These are phyloP conservation scores for Silene conica DNA, from an alignment of 148 eudicot genomes.

Conservation along the genomic window DNA sequence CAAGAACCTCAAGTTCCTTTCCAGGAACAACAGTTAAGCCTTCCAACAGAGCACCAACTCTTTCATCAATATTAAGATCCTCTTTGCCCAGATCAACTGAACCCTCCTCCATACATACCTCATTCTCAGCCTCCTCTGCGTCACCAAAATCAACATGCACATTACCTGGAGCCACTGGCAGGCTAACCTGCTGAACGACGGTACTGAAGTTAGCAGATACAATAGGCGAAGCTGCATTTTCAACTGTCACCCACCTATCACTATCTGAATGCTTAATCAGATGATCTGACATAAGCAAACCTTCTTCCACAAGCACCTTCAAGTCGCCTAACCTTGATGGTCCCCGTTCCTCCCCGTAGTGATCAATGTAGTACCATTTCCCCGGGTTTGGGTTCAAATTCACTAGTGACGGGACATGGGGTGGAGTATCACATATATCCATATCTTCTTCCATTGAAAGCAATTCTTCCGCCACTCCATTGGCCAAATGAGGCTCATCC, in stretches of 20 bases:
- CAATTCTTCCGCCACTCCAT: constrained; percentile 51
- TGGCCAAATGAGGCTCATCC: constrained; percentile 37
- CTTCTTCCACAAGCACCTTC: constrained; percentile 69
- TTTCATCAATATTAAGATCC: constrained; percentile 63
- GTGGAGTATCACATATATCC: constrained; percentile 98
- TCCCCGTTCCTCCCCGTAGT: constrained; percentile 71
- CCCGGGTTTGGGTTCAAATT: constrained; percentile 40
- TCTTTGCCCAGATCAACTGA: constrained; percentile 28
- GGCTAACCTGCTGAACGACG: constrained; percentile 62
- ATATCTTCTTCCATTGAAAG: constrained; percentile 98
- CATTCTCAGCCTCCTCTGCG: constrained; percentile 25
- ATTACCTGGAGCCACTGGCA: constrained; percentile 88
- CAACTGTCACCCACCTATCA: constrained; percentile 96
- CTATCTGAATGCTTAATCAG: constrained; percentile 72
- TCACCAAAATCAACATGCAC: constrained; percentile 58
- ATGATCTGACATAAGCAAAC: constrained; percentile 80
- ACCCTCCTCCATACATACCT: constrained; percentile 33
- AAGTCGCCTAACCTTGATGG: constrained; percentile 74
- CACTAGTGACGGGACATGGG: constrained; percentile 54
- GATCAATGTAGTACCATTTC: constrained; percentile 87
- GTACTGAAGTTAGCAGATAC: constrained; percentile 54
- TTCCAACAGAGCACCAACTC: constrained; percentile 68
- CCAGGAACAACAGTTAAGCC: constrained; percentile 65
- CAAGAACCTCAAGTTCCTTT: constrained; percentile 69
- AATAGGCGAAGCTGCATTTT: constrained; percentile 90